Conservation (phyloP, 768 basidiomycete genomes). For the Suillus americanus region DNA sequence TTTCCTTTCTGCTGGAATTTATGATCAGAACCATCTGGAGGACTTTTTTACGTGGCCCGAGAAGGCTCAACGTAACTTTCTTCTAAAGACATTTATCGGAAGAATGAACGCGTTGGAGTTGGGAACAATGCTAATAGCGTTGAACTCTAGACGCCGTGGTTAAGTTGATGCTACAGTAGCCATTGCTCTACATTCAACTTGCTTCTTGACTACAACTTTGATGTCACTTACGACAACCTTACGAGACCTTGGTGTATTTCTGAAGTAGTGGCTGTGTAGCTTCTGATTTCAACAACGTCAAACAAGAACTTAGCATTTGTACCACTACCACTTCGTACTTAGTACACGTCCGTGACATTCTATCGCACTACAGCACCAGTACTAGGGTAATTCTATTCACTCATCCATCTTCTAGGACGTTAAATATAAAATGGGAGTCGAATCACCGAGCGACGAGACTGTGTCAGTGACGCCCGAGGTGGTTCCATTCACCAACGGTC, state of each 20-base stretch:
- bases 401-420: background rate
- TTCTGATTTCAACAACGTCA: background rate
- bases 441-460: slow-evolving; percentile 8
- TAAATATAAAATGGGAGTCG: slow-evolving; percentile 14
- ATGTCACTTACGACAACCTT: background rate
- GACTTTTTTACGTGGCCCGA: background rate
- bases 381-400: background rate
- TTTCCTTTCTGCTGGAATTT: background rate
- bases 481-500: slow-evolving; percentile 31
- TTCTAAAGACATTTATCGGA: background rate
- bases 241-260: background rate
- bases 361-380: background rate
- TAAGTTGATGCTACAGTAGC: background rate
- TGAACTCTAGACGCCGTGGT: background rate
- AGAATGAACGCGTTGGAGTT: background rate
- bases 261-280: background rate
- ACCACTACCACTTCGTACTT: background rate
- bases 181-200: background rate
- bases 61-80: background rate
- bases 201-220: background rate
- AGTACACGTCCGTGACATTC: background rate
- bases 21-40: background rate
- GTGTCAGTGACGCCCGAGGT: slow-evolving; percentile 33
- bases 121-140: background rate
- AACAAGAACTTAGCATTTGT: background rate